Percentiles rank a stretch among this genome's conserved stretches.
Evolutionary conservation across 2,329 filamentous ascomycete genomes (phyloP).

Genomic region (Pyricularia grisea): DNA sequence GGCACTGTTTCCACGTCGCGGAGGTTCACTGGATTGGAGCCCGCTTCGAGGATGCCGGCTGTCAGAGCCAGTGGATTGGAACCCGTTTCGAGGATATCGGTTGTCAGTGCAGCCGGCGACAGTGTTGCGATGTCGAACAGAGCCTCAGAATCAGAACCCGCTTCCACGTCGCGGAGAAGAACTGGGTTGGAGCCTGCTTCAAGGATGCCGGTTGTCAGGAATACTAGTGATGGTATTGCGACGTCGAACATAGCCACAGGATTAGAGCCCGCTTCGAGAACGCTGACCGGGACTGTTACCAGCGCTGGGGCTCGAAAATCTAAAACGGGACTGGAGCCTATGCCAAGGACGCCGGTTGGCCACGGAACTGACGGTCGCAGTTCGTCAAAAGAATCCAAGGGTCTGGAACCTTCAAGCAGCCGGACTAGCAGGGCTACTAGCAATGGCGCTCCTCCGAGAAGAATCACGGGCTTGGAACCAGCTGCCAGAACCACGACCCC

Average conservation of each 20-base stretch:
- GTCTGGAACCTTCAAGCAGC: not conserved
- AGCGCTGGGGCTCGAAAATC: not conserved
- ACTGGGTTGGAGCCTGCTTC: not conserved
- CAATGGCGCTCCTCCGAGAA: not conserved
- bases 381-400: not conserved
- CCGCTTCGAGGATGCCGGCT: not conserved
- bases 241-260: not conserved
- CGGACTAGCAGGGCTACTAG: not conserved
- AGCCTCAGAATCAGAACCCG: not conserved
- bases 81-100: no score
- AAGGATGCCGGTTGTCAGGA: not conserved
- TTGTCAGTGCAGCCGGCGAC: not conserved
- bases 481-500: not conserved
- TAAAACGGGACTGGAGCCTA: not conserved
- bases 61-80: no score
- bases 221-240: no score
- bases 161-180: not conserved
- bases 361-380: not conserved
- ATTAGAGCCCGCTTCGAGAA: not conserved
- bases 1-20: not conserved
- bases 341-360: no score
- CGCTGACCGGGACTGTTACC: not conserved
- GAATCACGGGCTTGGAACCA: not conserved
- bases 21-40: not conserved
- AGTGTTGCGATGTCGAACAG: not conserved